Conservation (phyloP, 1,284 basidiomycete species). For the Schizophyllum amplum region DNA sequence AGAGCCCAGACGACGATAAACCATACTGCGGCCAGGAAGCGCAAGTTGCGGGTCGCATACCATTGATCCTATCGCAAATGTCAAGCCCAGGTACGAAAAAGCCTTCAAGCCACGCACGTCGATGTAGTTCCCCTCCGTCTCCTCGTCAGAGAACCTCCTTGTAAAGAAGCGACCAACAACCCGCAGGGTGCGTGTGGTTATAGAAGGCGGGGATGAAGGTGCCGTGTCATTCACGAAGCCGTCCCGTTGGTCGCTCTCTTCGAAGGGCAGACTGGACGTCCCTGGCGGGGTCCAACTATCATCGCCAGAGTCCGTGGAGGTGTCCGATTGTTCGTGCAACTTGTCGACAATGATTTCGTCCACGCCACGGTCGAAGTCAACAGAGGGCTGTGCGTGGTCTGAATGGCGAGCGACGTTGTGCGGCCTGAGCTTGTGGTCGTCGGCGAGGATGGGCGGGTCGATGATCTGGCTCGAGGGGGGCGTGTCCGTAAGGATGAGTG, state of each 20-base stretch:
- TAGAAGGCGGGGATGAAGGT: not conserved
- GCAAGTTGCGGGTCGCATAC: slow-evolving; percentile 37
- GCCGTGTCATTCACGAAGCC: not conserved
- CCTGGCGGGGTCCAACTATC: not conserved
- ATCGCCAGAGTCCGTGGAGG: not conserved
- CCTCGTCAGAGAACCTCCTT: slow-evolving; percentile 47
- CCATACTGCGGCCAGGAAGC: slow-evolving; percentile 59
- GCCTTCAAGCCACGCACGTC: slow-evolving; percentile 20
- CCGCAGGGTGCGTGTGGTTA: not conserved
- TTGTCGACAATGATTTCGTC: slow-evolving; percentile 64
- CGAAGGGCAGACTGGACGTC: not conserved
- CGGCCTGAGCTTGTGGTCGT: not conserved
- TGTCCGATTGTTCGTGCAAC: not conserved
- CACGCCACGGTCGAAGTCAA: slow-evolving; percentile 25
- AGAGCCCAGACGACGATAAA: slow-evolving; percentile 67
- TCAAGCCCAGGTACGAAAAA: slow-evolving; percentile 4
- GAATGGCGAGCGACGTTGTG: not conserved
- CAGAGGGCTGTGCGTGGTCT: not conserved
- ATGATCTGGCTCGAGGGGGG: not conserved
- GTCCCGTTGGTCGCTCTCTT: not conserved
- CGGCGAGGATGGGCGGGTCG: not conserved
- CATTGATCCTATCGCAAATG: slow-evolving; percentile 29
- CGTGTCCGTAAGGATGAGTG: not conserved
- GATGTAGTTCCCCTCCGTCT: slow-evolving; percentile 50
- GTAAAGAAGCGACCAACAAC: slow-evolving; percentile 32